Conservation (phyloP, 306 rosid species). For the Vigna hirtella region DNA sequence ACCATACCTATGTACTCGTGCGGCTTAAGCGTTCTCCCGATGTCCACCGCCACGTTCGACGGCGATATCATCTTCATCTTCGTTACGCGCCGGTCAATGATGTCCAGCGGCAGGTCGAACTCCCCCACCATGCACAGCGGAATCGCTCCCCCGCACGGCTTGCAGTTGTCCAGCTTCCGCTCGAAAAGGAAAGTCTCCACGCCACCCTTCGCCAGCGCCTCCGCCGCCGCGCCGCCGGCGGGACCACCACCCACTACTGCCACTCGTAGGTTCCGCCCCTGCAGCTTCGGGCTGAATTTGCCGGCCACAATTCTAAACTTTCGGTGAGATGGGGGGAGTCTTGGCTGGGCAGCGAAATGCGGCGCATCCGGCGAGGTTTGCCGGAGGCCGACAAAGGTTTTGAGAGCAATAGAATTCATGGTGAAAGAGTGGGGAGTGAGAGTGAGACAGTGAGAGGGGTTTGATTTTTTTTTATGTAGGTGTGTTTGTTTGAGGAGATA, state of each 20-base stretch:
- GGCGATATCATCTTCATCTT: constrained; percentile 99
- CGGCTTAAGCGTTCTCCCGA: constrained; percentile 83
- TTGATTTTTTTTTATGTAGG: not conserved
- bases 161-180: constrained; percentile 93
- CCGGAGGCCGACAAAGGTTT: constrained; percentile 92
- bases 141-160: constrained; percentile 98
- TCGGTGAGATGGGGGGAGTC: constrained; percentile 44
- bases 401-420: constrained; percentile 83
- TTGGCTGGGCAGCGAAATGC: constrained; percentile 47
- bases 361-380: constrained; percentile 67
- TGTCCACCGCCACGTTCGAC: constrained; percentile 95
- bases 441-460: not conserved
- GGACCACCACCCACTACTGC: constrained; percentile 95
- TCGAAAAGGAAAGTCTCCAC: constrained; percentile 84
- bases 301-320: constrained; percentile 62
- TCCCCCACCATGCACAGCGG: constrained; percentile 99
- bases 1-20: constrained; percentile 99
- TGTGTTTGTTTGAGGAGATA: constrained; percentile 56
- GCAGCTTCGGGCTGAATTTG: constrained; percentile 67
- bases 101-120: constrained; percentile 83
- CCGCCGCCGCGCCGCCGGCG: constrained; percentile 86
- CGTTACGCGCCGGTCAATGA: constrained; percentile 93
- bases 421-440: constrained; percentile 1
- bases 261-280: constrained; percentile 84
- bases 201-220: constrained; percentile 82